A percentile compares a stretch with the other conserved stretches of the same genome.
These are phyloP conservation scores for Excoecaria cochinchinensis DNA, from an alignment of 345 rosid genomes.

Conservation along the genomic window DNA sequence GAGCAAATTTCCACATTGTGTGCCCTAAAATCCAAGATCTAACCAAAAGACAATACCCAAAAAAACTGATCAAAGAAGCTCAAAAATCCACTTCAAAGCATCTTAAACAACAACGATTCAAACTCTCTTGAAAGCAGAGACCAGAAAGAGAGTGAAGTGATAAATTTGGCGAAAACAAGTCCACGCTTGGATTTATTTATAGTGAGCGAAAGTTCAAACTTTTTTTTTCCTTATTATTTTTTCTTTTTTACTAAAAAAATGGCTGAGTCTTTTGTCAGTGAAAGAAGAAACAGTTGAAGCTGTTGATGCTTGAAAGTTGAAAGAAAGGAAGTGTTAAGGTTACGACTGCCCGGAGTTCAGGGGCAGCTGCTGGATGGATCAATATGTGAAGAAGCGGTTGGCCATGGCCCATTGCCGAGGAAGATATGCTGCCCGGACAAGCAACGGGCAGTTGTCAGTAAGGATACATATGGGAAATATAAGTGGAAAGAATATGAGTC, in stretches of 20 bases:
- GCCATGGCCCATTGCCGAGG: neutral
- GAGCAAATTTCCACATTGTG: conserved; percentile 65
- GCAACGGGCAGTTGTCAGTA: conserved; percentile 8
- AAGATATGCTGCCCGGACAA: conserved; percentile 17
- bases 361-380: conserved; percentile 32
- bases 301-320: neutral
- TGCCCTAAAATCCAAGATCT: conserved; percentile 35
- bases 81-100: neutral
- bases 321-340: neutral
- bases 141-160: conserved; percentile 1
- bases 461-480: conserved; percentile 9
- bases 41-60: neutral
- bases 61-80: neutral
- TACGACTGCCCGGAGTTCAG: conserved; percentile 29
- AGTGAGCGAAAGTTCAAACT: neutral
- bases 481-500: neutral
- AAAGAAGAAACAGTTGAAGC: conserved; percentile 10
- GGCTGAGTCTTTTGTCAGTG: neutral
- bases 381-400: neutral
- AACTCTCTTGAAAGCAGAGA: neutral
- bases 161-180: neutral
- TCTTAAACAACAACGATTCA: neutral
- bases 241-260: neutral
- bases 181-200: conserved; percentile 9
- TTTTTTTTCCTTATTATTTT: neutral